Conservation (phyloP, 2,329 filamentous ascomycete species). For the Onygenales sp. region DNA sequence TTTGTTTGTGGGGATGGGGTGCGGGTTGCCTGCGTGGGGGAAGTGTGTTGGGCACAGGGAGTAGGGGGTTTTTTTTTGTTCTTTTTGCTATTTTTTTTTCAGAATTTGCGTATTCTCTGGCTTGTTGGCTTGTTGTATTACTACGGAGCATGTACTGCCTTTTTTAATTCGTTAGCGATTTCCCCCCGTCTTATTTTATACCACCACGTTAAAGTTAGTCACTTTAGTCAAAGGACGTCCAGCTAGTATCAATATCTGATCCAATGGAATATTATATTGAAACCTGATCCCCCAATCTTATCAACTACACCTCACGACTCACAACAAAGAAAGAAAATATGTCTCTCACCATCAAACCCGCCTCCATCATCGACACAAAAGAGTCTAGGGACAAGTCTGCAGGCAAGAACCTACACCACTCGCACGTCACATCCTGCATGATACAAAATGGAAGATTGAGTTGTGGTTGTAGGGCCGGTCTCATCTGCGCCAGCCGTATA, state of each 20-base stretch:
- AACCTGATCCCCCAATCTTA: too few species aligned
- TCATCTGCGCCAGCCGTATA: slow-evolving; percentile 89
- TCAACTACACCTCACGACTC: too few species aligned
- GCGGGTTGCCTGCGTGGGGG: slow-evolving; percentile 53
- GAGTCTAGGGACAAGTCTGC: slow-evolving; percentile 27
- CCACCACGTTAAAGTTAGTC: too few species aligned
- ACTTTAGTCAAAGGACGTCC: neutral
- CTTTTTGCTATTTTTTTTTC: neutral
- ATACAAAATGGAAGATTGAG: slow-evolving; percentile 1
- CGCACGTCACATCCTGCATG: slow-evolving; percentile 3
- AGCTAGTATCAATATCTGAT: too few species aligned
- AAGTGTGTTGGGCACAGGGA: slow-evolving; percentile 28
- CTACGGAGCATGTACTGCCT: too few species aligned
- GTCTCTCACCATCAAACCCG: slow-evolving; percentile 35
- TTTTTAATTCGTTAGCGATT: too few species aligned
- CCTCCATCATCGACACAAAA: slow-evolving; percentile 19
- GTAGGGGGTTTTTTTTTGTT: neutral
- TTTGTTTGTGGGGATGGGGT: slow-evolving; percentile 62
- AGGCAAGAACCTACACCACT: slow-evolving; percentile 21
- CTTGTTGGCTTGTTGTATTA: neutral
- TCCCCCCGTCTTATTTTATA: too few species aligned
- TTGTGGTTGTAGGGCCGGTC: slow-evolving; percentile 27
- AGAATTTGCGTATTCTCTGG: neutral
- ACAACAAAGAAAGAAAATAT: slow-evolving; percentile 7
- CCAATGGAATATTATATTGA: too few species aligned